Evolutionary conservation across 192 early-diverging fungal genomes (phyloP).

Genomic region (Coemansia asiatica): DNA sequence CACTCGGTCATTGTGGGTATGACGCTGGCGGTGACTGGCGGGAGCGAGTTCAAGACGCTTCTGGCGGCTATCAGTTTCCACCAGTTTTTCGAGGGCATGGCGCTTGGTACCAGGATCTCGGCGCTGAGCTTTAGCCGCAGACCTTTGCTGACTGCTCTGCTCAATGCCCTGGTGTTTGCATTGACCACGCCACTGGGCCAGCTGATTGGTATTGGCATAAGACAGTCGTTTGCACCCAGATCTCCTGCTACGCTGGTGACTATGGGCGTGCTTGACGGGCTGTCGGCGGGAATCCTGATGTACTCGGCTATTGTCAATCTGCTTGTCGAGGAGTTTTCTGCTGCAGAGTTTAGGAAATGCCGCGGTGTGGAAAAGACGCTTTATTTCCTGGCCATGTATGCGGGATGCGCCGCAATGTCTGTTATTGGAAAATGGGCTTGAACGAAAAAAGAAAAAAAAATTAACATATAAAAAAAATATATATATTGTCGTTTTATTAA

Average conservation of each 20-base stretch:
- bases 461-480: no score
- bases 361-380: slow-evolving; percentile 31
- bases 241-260: slow-evolving; percentile 59
- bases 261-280: slow-evolving; percentile 75
- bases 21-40: slow-evolving; percentile 61
- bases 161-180: slow-evolving; percentile 63
- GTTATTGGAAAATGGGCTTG: slow-evolving; percentile 78
- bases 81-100: slow-evolving; percentile 80
- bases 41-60: slow-evolving; percentile 59
- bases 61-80: slow-evolving; percentile 69
- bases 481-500: slow-evolving; percentile 7
- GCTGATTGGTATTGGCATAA: slow-evolving; percentile 73
- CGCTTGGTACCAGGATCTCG: slow-evolving; percentile 71
- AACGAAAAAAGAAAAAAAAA: slow-evolving; percentile 1
- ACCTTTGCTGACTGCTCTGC: slow-evolving; percentile 48
- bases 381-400: slow-evolving; percentile 64
- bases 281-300: slow-evolving; percentile 80
- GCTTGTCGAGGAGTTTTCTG: slow-evolving; percentile 69
- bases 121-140: slow-evolving; percentile 41
- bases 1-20: slow-evolving; percentile 80
- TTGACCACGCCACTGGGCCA: slow-evolving; percentile 85
- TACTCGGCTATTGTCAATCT: slow-evolving; percentile 77
- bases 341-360: slow-evolving; percentile 51
- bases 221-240: slow-evolving; percentile 59
- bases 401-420: slow-evolving; percentile 74